Percentiles rank a stretch among this genome's conserved stretches.
Evolutionary conservation across 176 grass and related monocot genomes (phyloP).

Genomic region (Juncus effusus): DNA sequence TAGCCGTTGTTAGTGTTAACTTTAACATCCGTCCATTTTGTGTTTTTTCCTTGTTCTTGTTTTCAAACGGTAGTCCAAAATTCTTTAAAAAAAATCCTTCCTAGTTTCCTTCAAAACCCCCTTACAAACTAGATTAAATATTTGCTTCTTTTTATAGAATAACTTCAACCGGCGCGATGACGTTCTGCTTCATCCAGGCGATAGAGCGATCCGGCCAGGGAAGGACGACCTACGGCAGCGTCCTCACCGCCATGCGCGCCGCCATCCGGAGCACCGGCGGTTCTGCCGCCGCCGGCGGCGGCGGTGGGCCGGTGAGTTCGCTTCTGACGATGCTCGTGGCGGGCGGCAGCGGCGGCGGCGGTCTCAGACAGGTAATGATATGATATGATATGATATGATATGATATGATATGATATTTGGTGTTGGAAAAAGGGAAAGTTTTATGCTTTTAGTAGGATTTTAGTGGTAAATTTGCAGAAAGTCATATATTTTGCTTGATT

Average conservation of each 20-base stretch:
- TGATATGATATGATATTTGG: too few species aligned
- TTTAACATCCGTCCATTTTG: not conserved
- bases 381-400: too few species aligned
- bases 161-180: conserved; percentile 97
- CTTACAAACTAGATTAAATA: not conserved
- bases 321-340: conserved; percentile 78
- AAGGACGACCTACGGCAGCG: conserved; percentile 74
- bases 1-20: not conserved
- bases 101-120: not conserved
- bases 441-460: too few species aligned
- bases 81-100: conserved; percentile 4
- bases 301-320: conserved; percentile 57
- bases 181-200: conserved; percentile 97
- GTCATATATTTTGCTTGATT: too few species aligned
- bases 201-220: conserved; percentile 58
- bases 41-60: not conserved
- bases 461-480: too few species aligned
- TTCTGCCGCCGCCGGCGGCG: conserved; percentile 50
- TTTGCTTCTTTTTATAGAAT: conserved; percentile 18
- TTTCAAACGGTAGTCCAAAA: conserved; percentile 5
- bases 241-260: conserved; percentile 73
- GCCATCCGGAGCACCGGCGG: conserved; percentile 67
- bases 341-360: conserved; percentile 56
- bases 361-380: conserved; percentile 69
- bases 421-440: too few species aligned